Evolutionary conservation across 2,329 filamentous ascomycete genomes (phyloP).

Genomic region (Apiospora phragmitis): DNA sequence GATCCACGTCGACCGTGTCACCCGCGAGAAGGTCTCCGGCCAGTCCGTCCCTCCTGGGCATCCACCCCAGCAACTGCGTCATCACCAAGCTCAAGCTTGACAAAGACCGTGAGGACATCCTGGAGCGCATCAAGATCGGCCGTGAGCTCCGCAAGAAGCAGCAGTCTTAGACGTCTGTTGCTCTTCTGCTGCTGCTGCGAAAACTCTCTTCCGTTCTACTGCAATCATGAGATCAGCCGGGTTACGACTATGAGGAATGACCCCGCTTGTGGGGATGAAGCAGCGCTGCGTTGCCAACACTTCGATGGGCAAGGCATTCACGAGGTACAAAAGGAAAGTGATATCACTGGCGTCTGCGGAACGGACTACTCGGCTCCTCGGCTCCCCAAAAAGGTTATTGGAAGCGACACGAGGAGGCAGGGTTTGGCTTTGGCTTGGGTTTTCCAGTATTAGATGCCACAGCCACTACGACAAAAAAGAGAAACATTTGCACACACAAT

Average conservation of each 20-base stretch:
- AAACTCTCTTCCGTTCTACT: not conserved
- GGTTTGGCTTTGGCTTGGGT: slow-evolving; percentile 11
- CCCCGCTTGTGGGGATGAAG: slow-evolving; percentile 11
- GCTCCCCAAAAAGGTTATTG: not conserved
- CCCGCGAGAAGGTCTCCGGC: slow-evolving; percentile 96
- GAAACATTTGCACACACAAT: slow-evolving; percentile 59
- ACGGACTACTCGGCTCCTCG: not conserved
- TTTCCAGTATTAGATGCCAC: slow-evolving; percentile 30
- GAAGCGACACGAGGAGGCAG: slow-evolving; percentile 10
- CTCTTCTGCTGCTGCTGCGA: not conserved
- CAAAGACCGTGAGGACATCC: slow-evolving; percentile 88
- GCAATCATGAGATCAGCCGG: not conserved
- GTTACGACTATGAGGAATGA: slow-evolving; percentile 11
- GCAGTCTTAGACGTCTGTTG: slow-evolving; percentile 51
- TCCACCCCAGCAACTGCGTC: slow-evolving; percentile 96
- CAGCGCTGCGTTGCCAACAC: not conserved
- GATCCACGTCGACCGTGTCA: slow-evolving; percentile 95
- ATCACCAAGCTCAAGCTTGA: slow-evolving; percentile 99
- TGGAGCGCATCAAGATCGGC: slow-evolving; percentile 80
- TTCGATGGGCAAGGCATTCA: slow-evolving; percentile 6
- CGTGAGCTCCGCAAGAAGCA: slow-evolving; percentile 74
- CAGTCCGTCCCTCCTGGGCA: slow-evolving; percentile 91
- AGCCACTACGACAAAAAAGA: slow-evolving; percentile 32
- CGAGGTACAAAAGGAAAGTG: slow-evolving; percentile 10
- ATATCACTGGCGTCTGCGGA: slow-evolving; percentile 8